Percentiles rank a stretch among this genome's conserved stretches.
Evolutionary conservation across 2,329 filamentous ascomycete genomes (phyloP).

Genomic region (Gyromitra esculenta): DNA sequence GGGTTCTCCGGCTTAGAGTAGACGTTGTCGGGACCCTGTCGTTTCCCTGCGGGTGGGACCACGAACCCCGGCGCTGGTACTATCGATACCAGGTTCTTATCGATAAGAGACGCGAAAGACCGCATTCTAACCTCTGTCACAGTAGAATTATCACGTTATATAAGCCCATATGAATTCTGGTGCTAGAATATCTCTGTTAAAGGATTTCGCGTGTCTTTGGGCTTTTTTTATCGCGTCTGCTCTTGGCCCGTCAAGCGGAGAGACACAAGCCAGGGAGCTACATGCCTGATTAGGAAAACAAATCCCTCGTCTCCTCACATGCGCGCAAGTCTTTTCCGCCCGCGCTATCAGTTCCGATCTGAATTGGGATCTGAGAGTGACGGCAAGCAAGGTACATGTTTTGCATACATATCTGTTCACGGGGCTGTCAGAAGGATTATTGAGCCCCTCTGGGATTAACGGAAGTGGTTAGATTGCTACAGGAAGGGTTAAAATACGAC

Average conservation of each 20-base stretch:
- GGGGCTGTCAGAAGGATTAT: slow-evolving; percentile 16
- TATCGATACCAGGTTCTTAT: slow-evolving; percentile 1
- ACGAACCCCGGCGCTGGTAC: neutral
- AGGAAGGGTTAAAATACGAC: slow-evolving; percentile 13
- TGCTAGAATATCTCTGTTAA: neutral
- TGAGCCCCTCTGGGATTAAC: slow-evolving; percentile 31
- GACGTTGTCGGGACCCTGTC: neutral
- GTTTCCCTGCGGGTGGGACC: neutral
- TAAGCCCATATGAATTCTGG: neutral
- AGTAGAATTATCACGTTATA: neutral
- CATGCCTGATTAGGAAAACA: slow-evolving; percentile 46
- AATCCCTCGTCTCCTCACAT: slow-evolving; percentile 36
- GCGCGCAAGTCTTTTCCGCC: neutral
- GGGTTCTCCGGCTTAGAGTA: neutral
- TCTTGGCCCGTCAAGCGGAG: slow-evolving; percentile 15
- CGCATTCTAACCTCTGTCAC: neutral
- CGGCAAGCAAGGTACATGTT: slow-evolving; percentile 23
- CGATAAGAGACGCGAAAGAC: neutral
- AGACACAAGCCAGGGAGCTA: slow-evolving; percentile 29
- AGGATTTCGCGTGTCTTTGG: neutral
- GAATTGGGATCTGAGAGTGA: slow-evolving; percentile 25
- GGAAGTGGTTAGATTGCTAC: neutral
- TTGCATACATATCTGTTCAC: neutral
- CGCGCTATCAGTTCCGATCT: slow-evolving; percentile 22
- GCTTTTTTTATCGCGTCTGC: slow-evolving; percentile 22